Base-by-base conservation (phyloP, 139 green algal genomes). In the Astrephomene gubernaculifera region DNA sequence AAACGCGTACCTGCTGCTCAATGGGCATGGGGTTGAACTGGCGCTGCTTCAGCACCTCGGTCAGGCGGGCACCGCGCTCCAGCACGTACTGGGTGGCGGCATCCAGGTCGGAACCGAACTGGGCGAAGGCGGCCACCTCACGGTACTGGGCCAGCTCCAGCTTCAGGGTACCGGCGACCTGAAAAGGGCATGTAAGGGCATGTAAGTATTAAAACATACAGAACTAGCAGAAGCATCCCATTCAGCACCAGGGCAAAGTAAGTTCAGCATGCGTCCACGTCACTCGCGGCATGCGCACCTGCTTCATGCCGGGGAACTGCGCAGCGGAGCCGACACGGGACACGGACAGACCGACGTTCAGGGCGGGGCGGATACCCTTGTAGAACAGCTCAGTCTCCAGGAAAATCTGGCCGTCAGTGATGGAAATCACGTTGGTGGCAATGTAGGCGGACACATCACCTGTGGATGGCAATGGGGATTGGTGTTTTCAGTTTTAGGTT, bases 361-460 rank as follows among this genome's bases (percentile, higher is more conserved):
- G 94, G 24, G 95, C 95, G 38, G 95, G 95, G 83, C 95, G 94
- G 86, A 98, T 96, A 91, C 94, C 95, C 87, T 95, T 94, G 90
- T 97, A 97, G 91, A 98, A 98, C 43, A 98, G 89, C 89, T 97
- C 94, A 75, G 95, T 96, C 89, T 96, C 93, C 72, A 98, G 86
- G 91, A 97, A 98, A 71, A 98, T 98, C 90, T 98, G 95, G 45
- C 94, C 94, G 87, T 98, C 95, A 0, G 95, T 98, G 86, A 98
- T 98, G 70, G 95, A 98, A 85, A 98, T 98, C 61, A 98, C 95
- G 87, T 98, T 98, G 79, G 95, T 98, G 79, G 95, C 93, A 68
- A 98, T 98, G 90, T 98, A 98, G 17, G 95, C 94, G 4, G 95
- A 97, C 78, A 98, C 94, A 68, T 96, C 94, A 89, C 90, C 90